Conservation (phyloP, 2,329 filamentous ascomycete genomes). For the Ophidiomyces ophidiicola region DNA sequence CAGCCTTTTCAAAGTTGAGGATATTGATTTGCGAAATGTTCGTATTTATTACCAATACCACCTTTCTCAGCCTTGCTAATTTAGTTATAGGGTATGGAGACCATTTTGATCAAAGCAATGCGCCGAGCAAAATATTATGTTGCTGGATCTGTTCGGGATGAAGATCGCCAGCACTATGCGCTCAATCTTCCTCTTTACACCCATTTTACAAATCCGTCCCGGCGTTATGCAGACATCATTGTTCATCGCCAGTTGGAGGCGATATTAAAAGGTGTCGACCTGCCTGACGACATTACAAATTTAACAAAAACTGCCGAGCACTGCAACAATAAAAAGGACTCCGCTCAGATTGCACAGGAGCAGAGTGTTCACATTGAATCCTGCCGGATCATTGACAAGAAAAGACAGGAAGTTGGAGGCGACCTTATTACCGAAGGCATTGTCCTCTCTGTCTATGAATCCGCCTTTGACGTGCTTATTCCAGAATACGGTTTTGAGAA, state of each 20-base stretch:
- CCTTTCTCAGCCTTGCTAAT: conserved; percentile 15
- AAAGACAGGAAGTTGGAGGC: conserved; percentile 70
- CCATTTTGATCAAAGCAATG: conserved; percentile 87
- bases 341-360: conserved; percentile 90
- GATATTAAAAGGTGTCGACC: conserved; percentile 69
- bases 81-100: conserved; percentile 67
- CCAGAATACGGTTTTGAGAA: conserved; percentile 99
- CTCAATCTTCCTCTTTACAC: conserved; percentile 91
- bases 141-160: conserved; percentile 62
- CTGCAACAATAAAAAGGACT: conserved; percentile 99
- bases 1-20: conserved; percentile 86
- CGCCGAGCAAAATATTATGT: conserved; percentile 92
- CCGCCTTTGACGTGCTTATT: conserved; percentile 94
- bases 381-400: conserved; percentile 90
- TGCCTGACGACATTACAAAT: conserved; percentile 75
- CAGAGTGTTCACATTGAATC: conserved; percentile 98
- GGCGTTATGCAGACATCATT: conserved; percentile 87
- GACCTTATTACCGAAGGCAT: conserved; percentile 94
- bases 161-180: conserved; percentile 76
- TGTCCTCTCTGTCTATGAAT: conserved; percentile 94
- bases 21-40: conserved; percentile 72
- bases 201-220: conserved; percentile 90
- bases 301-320: conserved; percentile 86
- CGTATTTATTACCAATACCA: conserved; percentile 14
- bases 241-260: conserved; percentile 91